phyloP scores from a whole-genome alignment of 306 rosid genomes.

The Cucurbita pepo region DNA sequence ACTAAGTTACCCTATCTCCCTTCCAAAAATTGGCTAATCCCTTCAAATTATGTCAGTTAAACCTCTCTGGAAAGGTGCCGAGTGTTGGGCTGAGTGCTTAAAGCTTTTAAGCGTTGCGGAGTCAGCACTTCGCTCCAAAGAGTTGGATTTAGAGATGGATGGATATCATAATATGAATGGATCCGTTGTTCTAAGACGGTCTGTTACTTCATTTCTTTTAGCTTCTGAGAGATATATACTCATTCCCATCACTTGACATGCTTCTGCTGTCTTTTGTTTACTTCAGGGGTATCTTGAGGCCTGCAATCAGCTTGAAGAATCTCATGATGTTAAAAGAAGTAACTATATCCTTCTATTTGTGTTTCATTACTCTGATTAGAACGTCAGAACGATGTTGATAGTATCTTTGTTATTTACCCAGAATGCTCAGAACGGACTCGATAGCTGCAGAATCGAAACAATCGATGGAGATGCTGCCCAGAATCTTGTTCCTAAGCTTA shows the following conservation, averaged over 20 bases:
- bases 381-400: not conserved
- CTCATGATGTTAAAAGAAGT: constrained; percentile 41
- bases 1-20: not conserved
- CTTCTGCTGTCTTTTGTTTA: constrained; percentile 16
- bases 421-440: constrained; percentile 67
- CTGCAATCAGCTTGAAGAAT: constrained; percentile 57
- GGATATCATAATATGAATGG: constrained; percentile 14
- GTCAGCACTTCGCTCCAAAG: constrained; percentile 24
- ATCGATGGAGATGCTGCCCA: constrained; percentile 36
- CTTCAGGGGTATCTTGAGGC: constrained; percentile 89
- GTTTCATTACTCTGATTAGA: not conserved
- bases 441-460: constrained; percentile 62
- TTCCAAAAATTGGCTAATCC: not conserved
- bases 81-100: constrained; percentile 73
- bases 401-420: constrained; percentile 15
- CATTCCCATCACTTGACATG: not conserved
- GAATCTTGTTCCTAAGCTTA: constrained; percentile 41
- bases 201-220: not conserved
- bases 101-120: constrained; percentile 63
- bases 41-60: constrained; percentile 24
- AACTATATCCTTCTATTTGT: constrained; percentile 9
- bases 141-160: constrained; percentile 12
- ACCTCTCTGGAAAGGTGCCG: constrained; percentile 70
- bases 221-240: not conserved
- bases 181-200: constrained; percentile 49